Conservation (phyloP, 2,329 filamentous ascomycete species). For the Passalora sequoiae region DNA sequence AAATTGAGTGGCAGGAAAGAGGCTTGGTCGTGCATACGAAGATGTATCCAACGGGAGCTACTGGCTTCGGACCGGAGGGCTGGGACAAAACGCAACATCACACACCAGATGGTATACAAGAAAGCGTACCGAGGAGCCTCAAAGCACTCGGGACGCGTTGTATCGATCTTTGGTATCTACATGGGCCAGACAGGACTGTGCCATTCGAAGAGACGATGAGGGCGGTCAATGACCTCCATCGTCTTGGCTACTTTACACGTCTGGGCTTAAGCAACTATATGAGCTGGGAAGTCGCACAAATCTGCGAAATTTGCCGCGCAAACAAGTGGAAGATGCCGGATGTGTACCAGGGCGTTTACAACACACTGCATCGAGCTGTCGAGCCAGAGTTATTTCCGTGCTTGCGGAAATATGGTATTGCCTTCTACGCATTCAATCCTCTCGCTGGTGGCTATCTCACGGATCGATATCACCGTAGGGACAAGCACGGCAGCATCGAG, state of each 20-base stretch:
- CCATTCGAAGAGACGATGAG: constrained; percentile 73
- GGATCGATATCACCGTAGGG: constrained; percentile 36
- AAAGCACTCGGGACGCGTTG: constrained; percentile 64
- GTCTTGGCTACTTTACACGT: constrained; percentile 73
- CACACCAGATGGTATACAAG: constrained; percentile 38
- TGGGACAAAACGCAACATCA: background rate
- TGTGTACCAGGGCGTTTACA: constrained; percentile 47
- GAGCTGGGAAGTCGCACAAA: constrained; percentile 77
- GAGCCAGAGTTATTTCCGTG: constrained; percentile 42
- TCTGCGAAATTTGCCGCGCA: constrained; percentile 69
- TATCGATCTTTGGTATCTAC: constrained; percentile 72
- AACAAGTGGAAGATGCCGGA: constrained; percentile 41
- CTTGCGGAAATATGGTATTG: constrained; percentile 40
- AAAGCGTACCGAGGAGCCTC: constrained; percentile 60
- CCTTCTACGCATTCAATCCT: constrained; percentile 40
- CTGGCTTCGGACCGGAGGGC: background rate
- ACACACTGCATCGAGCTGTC: constrained; percentile 36
- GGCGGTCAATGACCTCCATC: constrained; percentile 71
- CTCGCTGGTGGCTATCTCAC: constrained; percentile 47
- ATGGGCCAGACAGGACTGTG: constrained; percentile 53
- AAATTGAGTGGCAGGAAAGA: background rate
- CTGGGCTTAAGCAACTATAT: constrained; percentile 78
- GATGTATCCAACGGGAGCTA: background rate
- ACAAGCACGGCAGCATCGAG: constrained; percentile 37
- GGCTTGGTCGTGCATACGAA: background rate